A percentile compares a stretch with the other conserved stretches of the same genome.
These are phyloP conservation scores for Chalciporus sphaerocephalus DNA, from an alignment of 768 basidiomycete genomes.

Conservation along the genomic window DNA sequence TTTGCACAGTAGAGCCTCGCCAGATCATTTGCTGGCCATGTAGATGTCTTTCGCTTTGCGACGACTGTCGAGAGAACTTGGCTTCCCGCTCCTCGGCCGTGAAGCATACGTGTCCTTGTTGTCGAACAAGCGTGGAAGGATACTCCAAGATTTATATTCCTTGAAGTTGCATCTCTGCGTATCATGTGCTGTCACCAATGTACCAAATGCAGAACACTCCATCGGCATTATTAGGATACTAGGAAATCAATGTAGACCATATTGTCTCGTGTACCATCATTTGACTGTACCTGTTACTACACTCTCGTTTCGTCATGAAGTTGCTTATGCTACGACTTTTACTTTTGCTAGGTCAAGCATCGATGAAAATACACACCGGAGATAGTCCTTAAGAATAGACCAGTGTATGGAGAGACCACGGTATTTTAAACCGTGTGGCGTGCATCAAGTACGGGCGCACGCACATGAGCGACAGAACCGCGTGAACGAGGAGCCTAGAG, in stretches of 20 bases:
- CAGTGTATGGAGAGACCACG: too few relatives aligned
- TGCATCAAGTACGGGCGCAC: too few relatives aligned
- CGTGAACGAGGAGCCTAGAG: neutral
- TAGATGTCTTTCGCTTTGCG: conserved; percentile 50
- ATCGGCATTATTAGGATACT: neutral
- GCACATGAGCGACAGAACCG: neutral
- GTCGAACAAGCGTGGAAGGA: conserved; percentile 38
- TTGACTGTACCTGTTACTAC: neutral
- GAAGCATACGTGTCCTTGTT: conserved; percentile 51
- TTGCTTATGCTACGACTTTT: too few relatives aligned
- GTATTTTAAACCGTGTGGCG: too few relatives aligned
- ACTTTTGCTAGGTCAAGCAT: too few relatives aligned
- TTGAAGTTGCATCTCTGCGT: conserved; percentile 7
- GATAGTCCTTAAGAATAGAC: too few relatives aligned
- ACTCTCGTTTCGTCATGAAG: too few relatives aligned
- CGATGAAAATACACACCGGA: too few relatives aligned
- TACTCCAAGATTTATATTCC: conserved; percentile 36
- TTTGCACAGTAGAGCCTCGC: conserved; percentile 64
- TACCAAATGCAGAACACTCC: neutral
- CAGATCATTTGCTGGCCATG: conserved; percentile 86
- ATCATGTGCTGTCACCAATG: neutral
- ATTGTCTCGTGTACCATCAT: neutral
- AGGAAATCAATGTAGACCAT: neutral
- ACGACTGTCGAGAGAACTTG: conserved; percentile 51
- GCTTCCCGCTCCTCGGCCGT: conserved; percentile 47